Evolutionary conservation across 306 rosid species (phyloP).

Genomic region (Herpetospermum pedunculosum): DNA sequence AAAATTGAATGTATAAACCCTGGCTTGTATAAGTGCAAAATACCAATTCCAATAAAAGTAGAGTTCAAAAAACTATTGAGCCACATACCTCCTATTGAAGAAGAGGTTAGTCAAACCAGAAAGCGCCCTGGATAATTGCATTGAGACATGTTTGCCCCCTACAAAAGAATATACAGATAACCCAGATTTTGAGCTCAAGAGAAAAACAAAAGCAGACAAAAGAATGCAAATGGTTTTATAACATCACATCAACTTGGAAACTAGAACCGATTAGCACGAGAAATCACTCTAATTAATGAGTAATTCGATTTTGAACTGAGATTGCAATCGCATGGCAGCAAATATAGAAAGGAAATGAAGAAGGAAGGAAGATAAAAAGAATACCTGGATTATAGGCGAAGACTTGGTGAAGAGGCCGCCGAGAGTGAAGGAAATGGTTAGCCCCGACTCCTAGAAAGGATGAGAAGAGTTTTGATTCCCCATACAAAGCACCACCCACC

Average conservation of each 20-base stretch:
- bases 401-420: conserved; percentile 4
- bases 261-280: background rate
- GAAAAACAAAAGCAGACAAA: background rate
- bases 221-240: background rate
- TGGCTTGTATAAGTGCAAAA: background rate
- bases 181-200: background rate
- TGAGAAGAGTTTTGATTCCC: conserved; percentile 2
- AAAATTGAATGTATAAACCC: background rate
- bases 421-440: background rate
- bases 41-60: background rate
- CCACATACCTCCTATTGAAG: conserved; percentile 60
- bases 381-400: conserved; percentile 6
- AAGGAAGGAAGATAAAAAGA: background rate
- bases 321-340: background rate
- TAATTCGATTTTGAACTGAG: background rate
- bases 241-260: background rate
- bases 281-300: background rate
- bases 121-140: conserved; percentile 62
- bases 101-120: conserved; percentile 64
- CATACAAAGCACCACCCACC: conserved; percentile 8
- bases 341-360: background rate
- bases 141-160: conserved; percentile 55
- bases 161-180: background rate
- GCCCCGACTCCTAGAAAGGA: conserved; percentile 1
- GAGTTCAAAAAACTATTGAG: background rate